Base-by-base conservation (phyloP, 371 early-diverging fungal species). In the Mucor circinelloides region DNA sequence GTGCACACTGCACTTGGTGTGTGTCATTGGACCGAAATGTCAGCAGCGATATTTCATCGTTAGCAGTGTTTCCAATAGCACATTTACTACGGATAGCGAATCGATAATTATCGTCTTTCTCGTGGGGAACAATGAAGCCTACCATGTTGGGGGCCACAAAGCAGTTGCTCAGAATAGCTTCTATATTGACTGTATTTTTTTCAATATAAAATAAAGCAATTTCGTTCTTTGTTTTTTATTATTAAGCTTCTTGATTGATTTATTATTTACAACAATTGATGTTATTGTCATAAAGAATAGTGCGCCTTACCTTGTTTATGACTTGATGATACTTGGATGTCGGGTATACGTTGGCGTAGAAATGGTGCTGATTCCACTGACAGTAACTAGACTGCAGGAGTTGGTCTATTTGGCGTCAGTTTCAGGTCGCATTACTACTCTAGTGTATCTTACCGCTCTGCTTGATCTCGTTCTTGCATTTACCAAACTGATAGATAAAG, bases 61-160 rank as follows among this genome's bases (percentile, higher is more conserved):
- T 48, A 2, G 15, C 27, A 46, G 66, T 70, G 30, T 70, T 70
- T 27, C 70, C 70, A 21, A 70, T 57, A 25, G 61, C 64, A 23
- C 61, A 64, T 66, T 70, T 70, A 57, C 70, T 70, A 46, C 66
- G 66, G 19, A 70, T 66, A 36, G 70, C 62, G 61, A 70, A 66
- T 46, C 61, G 28, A 30, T 61, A 70, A n/a, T 61, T 55, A 32
- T 61, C 58, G 13, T 61, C 62, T 31, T 60, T 60, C 30, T 65
- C 66, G 57, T 70, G 66, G 12, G 70, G 66, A 2, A 66, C 66
- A 66, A 70, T 57, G 21, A 70, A 66, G 4, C 66, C 70, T 7
- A 70, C 61, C 56, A 70, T 70, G 12, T 57, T 70, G 12, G 70
- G 62, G 1, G 64, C 54, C 17, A 58, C 50, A 17, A 54, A 58